Evolutionary conservation across 495 filamentous ascomycete genomes (phyloP).

Genomic region (Rostrohypoxylon terebratum): DNA sequence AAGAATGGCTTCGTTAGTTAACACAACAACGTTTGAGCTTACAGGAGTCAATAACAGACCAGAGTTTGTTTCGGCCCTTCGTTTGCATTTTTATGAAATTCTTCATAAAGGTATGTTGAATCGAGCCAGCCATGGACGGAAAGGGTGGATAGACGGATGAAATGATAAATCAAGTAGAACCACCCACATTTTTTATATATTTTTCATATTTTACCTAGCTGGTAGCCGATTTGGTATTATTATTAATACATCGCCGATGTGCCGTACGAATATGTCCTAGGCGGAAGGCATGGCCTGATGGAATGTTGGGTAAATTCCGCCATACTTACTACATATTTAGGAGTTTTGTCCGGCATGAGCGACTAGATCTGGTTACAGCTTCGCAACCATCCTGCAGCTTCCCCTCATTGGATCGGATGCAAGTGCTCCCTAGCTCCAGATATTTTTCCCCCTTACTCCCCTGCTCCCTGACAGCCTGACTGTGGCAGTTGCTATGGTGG

Average conservation of each 20-base stretch:
- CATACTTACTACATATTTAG: background rate
- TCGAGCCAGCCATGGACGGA: background rate
- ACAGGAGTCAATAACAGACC: background rate
- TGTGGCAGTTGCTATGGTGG: conserved; percentile 14
- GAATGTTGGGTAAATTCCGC: conserved; percentile 41
- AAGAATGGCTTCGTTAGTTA: conserved; percentile 2
- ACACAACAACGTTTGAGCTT: conserved; percentile 25
- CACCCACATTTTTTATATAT: too few relatives aligned
- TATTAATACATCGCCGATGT: background rate
- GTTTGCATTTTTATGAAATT: background rate
- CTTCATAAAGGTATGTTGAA: background rate
- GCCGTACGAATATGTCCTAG: background rate
- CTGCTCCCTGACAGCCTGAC: conserved; percentile 17
- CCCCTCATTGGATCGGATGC: conserved; percentile 46
- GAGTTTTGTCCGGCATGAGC: background rate
- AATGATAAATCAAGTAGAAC: background rate
- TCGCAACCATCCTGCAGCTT: conserved; percentile 38
- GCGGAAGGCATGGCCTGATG: background rate
- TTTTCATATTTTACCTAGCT: background rate
- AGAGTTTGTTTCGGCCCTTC: conserved; percentile 12
- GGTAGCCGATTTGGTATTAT: conserved; percentile 2
- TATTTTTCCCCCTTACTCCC: conserved; percentile 18
- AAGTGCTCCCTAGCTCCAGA: conserved; percentile 39
- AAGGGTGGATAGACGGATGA: background rate
- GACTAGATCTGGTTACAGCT: conserved; percentile 25